Evolutionary conservation across 495 filamentous ascomycete genomes (phyloP).

Genomic region (Penicillium desertorum): DNA sequence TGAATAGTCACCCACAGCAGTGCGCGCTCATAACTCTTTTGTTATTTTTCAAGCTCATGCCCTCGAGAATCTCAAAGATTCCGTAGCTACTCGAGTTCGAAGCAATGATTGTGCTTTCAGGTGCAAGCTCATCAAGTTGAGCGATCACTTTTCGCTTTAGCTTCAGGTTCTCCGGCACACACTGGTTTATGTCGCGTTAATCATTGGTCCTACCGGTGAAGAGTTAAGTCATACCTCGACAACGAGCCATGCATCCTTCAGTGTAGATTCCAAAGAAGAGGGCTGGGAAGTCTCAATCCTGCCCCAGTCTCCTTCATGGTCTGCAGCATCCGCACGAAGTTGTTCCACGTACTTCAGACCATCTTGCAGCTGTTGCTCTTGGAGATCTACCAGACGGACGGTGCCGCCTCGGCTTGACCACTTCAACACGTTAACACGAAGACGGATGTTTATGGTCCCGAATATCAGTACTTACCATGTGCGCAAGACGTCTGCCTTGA

Average conservation of each 20-base stretch:
- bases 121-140: constrained; percentile 32
- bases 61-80: constrained; percentile 36
- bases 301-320: constrained; percentile 17
- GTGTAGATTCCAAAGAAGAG: constrained; percentile 12
- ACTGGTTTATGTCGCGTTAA: constrained; percentile 21
- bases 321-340: constrained; percentile 18
- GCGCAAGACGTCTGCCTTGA: constrained; percentile 40
- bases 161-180: constrained; percentile 34
- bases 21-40: constrained; percentile 34
- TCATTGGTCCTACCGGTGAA: neutral
- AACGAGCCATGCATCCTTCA: constrained; percentile 35
- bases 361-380: constrained; percentile 26
- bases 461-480: constrained; percentile 32
- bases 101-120: constrained; percentile 32
- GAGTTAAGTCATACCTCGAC: constrained; percentile 30
- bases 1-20: constrained; percentile 31
- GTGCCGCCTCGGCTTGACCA: constrained; percentile 38
- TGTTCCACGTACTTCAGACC: constrained; percentile 26
- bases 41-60: constrained; percentile 25
- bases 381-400: constrained; percentile 33
- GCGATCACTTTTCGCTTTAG: constrained; percentile 31
- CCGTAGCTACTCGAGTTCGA: constrained; percentile 45
- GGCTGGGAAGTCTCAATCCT: constrained; percentile 20
- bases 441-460: neutral
- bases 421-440: constrained; percentile 15